Conservation (phyloP, 805 yeast species). For the Ogataea trehaloabstinens region DNA sequence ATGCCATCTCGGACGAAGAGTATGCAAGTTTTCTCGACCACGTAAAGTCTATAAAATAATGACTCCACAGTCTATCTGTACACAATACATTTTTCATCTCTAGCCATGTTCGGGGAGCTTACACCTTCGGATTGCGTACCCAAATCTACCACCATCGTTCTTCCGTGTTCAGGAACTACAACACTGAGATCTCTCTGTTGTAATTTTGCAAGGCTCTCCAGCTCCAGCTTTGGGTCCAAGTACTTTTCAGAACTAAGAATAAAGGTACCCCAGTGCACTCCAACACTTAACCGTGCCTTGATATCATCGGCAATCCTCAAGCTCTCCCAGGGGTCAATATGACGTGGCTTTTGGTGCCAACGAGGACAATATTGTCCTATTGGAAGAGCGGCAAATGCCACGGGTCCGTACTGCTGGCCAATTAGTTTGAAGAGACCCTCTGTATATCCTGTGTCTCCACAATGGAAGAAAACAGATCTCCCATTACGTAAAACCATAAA, state of each 20-base stretch:
- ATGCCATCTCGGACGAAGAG: slow-evolving; percentile 65
- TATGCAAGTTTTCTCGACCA: slow-evolving; percentile 40
- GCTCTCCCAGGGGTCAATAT: slow-evolving; percentile 79
- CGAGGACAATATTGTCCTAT: slow-evolving; percentile 95
- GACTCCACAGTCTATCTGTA: slow-evolving; percentile 11
- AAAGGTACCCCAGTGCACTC: slow-evolving; percentile 97
- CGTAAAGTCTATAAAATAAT: slow-evolving; percentile 17
- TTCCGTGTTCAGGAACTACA: slow-evolving; percentile 73
- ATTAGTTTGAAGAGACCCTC: slow-evolving; percentile 68
- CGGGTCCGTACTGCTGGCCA: slow-evolving; percentile 60
- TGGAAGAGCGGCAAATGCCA: slow-evolving; percentile 71
- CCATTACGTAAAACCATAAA: slow-evolving; percentile 67
- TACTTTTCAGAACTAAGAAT: slow-evolving; percentile 85
- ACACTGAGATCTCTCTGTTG: slow-evolving; percentile 38
- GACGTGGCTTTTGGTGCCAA: slow-evolving; percentile 92
- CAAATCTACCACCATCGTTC: slow-evolving; percentile 43
- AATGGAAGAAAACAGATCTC: slow-evolving; percentile 77
- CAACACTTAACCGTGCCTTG: slow-evolving; percentile 62
- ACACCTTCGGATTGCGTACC: slow-evolving; percentile 13
- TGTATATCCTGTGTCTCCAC: slow-evolving; percentile 94
- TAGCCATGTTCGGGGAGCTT: slow-evolving; percentile 12
- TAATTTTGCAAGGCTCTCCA: slow-evolving; percentile 50
- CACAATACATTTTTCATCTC: slow-evolving; percentile 16
- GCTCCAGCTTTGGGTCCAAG: slow-evolving; percentile 70
- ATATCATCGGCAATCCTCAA: slow-evolving; percentile 63